These are phyloP conservation scores for Pyrrhoderma noxium DNA, from an alignment of 1,284 basidiomycete species.

Conservation along the genomic window DNA sequence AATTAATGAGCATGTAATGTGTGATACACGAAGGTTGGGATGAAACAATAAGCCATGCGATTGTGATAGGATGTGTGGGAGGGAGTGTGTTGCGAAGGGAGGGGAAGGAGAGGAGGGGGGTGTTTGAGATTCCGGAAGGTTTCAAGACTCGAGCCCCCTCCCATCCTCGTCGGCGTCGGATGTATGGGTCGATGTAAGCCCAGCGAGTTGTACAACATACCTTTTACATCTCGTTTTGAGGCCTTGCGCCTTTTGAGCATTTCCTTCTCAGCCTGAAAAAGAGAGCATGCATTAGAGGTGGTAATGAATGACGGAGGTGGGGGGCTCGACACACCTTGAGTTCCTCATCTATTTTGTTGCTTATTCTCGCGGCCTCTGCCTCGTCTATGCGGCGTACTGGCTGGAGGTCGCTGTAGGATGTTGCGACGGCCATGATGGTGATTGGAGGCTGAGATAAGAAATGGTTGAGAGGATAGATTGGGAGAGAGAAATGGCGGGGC, in stretches of 20 bases:
- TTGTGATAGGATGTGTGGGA: too few species aligned
- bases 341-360: slow-evolving; percentile 64
- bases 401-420: slow-evolving; percentile 17
- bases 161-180: too few species aligned
- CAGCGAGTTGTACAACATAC: slow-evolving; percentile 29
- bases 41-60: background rate
- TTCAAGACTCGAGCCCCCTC: too few species aligned
- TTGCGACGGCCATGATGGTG: slow-evolving; percentile 16
- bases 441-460: background rate
- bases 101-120: too few species aligned
- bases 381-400: slow-evolving; percentile 28
- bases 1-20: background rate
- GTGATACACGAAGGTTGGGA: background rate
- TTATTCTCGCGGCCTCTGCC: slow-evolving; percentile 45
- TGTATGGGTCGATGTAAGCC: too few species aligned
- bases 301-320: background rate
- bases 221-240: slow-evolving; percentile 55
- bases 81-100: too few species aligned
- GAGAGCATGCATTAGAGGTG: background rate
- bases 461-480: background rate
- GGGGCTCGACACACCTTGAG: slow-evolving; percentile 41
- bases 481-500: background rate
- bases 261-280: slow-evolving; percentile 34
- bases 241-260: slow-evolving; percentile 38
- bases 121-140: too few species aligned